phyloP scores from a whole-genome alignment of 2,329 filamentous ascomycete genomes.

The Aspergillus clavatus region DNA sequence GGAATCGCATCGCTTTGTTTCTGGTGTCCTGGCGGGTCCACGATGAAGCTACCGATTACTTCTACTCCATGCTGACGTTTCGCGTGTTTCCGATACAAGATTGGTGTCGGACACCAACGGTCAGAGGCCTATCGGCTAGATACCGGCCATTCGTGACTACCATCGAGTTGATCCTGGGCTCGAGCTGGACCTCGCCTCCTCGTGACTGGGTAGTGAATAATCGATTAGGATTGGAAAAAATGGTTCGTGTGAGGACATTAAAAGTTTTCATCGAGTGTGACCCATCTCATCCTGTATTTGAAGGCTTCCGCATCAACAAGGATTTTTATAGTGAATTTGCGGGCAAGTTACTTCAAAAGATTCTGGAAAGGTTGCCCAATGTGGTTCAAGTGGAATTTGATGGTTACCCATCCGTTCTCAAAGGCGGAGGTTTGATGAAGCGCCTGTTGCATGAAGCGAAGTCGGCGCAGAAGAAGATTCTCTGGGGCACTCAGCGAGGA shows the following conservation, averaged over 20 bases:
- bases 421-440: conserved; percentile 47
- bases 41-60: conserved; percentile 48
- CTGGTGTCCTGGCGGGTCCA: conserved; percentile 43
- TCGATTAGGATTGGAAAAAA: conserved; percentile 47
- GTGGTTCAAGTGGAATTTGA: conserved; percentile 53
- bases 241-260: conserved; percentile 44
- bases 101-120: conserved; percentile 39
- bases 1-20: conserved; percentile 38
- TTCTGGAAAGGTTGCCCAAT: conserved; percentile 48
- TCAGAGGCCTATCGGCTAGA: conserved; percentile 47
- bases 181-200: conserved; percentile 55
- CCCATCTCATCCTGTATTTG: conserved; percentile 50
- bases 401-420: conserved; percentile 51
- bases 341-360: conserved; percentile 44
- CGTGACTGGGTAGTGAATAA: conserved; percentile 50
- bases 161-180: conserved; percentile 54
- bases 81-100: conserved; percentile 51
- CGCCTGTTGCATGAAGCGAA: conserved; percentile 41
- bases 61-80: conserved; percentile 51
- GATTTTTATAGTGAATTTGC: conserved; percentile 56
- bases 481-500: conserved; percentile 38
- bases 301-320: conserved; percentile 53
- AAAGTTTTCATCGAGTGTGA: conserved; percentile 57
- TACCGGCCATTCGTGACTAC: conserved; percentile 50
- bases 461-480: conserved; percentile 31